A percentile compares a stretch with the other conserved stretches of the same genome.
Evolutionary conservation across 2,329 filamentous ascomycete genomes (phyloP).

Genomic region (Harringtonia lauricola): DNA sequence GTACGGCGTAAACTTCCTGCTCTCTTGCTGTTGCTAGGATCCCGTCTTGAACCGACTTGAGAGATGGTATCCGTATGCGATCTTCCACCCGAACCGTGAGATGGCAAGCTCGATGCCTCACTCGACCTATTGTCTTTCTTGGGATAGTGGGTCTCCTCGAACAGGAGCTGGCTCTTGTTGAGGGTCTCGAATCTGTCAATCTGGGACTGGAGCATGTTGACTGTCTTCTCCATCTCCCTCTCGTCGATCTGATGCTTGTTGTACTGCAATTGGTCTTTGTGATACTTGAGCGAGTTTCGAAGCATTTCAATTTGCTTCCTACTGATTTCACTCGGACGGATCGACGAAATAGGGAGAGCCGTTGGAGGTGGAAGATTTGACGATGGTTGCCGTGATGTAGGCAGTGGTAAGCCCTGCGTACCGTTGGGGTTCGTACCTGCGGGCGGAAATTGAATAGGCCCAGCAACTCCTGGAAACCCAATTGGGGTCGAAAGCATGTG

Average conservation of each 20-base stretch:
- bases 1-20: slow-evolving; percentile 9
- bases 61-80: neutral
- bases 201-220: slow-evolving; percentile 26
- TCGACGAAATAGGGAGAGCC: slow-evolving; percentile 42
- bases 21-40: slow-evolving; percentile 6
- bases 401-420: neutral
- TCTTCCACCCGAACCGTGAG: neutral
- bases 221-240: slow-evolving; percentile 34
- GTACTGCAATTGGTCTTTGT: slow-evolving; percentile 47
- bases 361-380: slow-evolving; percentile 16
- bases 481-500: slow-evolving; percentile 8
- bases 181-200: slow-evolving; percentile 33
- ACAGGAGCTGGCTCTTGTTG: slow-evolving; percentile 30
- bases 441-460: neutral
- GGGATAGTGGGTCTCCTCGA: slow-evolving; percentile 32
- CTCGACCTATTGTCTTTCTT: slow-evolving; percentile 13
- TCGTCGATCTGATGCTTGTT: slow-evolving; percentile 54
- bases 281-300: slow-evolving; percentile 39
- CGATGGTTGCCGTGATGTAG: neutral
- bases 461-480: slow-evolving; percentile 1
- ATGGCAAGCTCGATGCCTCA: slow-evolving; percentile 14
- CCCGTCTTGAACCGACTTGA: neutral
- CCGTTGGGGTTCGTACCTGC: neutral
- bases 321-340: slow-evolving; percentile 49
- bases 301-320: slow-evolving; percentile 44